Percentiles rank a stretch among this genome's conserved stretches.
Evolutionary conservation across 352 stramenopile genomes (phyloP).

Genomic region (Aphanomyces cochlioides): DNA sequence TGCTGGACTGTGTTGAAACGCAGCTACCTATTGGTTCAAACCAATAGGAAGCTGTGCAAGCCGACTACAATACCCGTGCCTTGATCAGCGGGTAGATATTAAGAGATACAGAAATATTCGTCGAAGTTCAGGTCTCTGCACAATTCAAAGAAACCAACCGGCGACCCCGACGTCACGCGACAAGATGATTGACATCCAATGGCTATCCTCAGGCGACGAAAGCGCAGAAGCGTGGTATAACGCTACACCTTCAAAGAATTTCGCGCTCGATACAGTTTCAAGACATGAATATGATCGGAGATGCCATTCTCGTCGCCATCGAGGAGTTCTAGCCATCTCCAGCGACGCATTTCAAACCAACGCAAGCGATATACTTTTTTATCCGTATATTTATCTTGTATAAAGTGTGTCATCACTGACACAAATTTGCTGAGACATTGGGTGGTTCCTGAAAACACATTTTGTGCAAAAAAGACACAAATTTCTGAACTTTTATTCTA

Average conservation of each 20-base stretch:
- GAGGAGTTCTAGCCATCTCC: neutral
- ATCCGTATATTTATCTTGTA: neutral
- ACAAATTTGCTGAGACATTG: slow-evolving; percentile 9
- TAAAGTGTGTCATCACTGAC: neutral
- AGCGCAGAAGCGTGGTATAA: neutral
- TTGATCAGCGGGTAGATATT: neutral
- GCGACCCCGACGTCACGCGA: neutral
- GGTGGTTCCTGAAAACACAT: too few relatives aligned
- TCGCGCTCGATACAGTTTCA: neutral
- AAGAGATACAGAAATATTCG: neutral
- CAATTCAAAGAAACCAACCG: neutral
- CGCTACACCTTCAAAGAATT: neutral
- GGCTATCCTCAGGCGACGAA: neutral
- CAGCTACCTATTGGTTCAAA: neutral
- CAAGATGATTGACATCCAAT: neutral
- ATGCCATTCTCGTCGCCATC: neutral
- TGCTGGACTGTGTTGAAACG: neutral
- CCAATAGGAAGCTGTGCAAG: neutral
- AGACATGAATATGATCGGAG: neutral
- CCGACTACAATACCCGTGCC: neutral
- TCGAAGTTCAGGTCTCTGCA: slow-evolving; percentile 2
- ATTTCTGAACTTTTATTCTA: too few relatives aligned
- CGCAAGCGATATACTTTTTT: neutral
- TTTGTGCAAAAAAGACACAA: too few relatives aligned
- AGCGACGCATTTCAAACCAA: neutral